Base-by-base conservation (phyloP, 2,329 filamentous ascomycete genomes). In the Claviceps fusiformis region DNA sequence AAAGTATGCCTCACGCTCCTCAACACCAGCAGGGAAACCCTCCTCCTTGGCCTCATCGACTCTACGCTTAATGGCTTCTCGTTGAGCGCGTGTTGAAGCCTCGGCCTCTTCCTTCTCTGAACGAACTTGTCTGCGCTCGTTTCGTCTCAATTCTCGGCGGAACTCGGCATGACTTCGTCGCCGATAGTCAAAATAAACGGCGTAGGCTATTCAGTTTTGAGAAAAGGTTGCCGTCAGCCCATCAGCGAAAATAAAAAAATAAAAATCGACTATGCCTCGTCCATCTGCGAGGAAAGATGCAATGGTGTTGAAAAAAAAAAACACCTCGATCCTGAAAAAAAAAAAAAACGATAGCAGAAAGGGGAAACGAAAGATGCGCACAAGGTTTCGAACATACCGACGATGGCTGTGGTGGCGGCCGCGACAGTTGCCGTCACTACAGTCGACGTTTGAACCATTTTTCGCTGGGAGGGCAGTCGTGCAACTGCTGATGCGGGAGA, bases 1-100 rank as follows among this genome's bases (percentile, higher is more conserved):
- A 75, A 98, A 98, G 77, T 89, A 98, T 58, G 83, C 81, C 77
- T 98, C 93, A 70, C 89, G 90, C 76, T 95, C 90, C 70, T 97
- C 92, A 41, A 92, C 83, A 65, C 90, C 89, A 47, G 80, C 78
- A 51, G 93, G 93, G 79, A 95, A 96, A 56, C 92, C 93, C 71
- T 95, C 90, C 56, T 87, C 86, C 74, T 90, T 88, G 63, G 91
- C 89, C 64, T 86, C 80, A 63, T 89, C 83, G 51, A 97, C 86
- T 53, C 81, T 83, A 56, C 73, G 71, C 72, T 85, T 86, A 73
- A 98, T 87, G 63, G 78, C 75, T 70, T 87, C 79, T 67, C 85
- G 82, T 75, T 88, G 85, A 69, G 78, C 76, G 62, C 79, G 77
- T 59, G 78, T 78, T 61, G 81, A 78, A 57, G 79, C 78, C 66